A percentile compares a stretch with the other conserved stretches of the same genome.
phyloP scores from a whole-genome alignment of 1,284 basidiomycete species.

The Jaminaea rosea region DNA sequence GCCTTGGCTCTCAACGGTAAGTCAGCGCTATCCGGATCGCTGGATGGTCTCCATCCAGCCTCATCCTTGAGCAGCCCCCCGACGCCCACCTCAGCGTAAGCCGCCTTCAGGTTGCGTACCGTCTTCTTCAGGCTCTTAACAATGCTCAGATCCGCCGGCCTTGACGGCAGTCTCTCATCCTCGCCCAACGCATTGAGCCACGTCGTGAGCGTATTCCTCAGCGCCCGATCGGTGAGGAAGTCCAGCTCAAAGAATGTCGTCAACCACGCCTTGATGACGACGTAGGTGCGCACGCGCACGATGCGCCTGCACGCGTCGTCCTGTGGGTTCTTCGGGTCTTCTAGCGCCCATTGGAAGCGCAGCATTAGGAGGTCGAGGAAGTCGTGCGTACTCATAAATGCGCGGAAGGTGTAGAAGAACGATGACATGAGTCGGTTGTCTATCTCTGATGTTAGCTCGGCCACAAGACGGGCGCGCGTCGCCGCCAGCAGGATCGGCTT shows the following conservation, averaged over 20 bases:
- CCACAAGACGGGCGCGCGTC: slow-evolving; percentile 26
- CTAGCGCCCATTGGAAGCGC: slow-evolving; percentile 37
- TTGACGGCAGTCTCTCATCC: slow-evolving; percentile 12
- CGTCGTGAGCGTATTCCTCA: slow-evolving; percentile 21
- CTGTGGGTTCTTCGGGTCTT: slow-evolving; percentile 11
- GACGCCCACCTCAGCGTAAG: slow-evolving; percentile 23
- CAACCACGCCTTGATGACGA: slow-evolving; percentile 38
- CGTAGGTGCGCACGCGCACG: slow-evolving; percentile 36
- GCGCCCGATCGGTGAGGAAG: slow-evolving; percentile 26
- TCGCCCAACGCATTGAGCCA: slow-evolving; percentile 31
- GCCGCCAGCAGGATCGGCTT: too few relatives aligned
- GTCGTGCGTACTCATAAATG: slow-evolving; percentile 20
- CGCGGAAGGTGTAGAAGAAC: slow-evolving; percentile 40
- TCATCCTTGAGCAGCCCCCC: slow-evolving; percentile 17
- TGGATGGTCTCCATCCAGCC: slow-evolving; percentile 2
- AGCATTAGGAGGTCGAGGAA: slow-evolving; percentile 30
- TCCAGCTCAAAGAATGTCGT: slow-evolving; percentile 35
- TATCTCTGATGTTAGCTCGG: slow-evolving; percentile 38
- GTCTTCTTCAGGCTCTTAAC: slow-evolving; percentile 31
- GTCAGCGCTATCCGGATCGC: too few relatives aligned
- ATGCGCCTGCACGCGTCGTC: slow-evolving; percentile 33
- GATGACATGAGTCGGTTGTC: slow-evolving; percentile 28
- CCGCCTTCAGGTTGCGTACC: slow-evolving; percentile 27
- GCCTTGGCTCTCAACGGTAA: too few relatives aligned
- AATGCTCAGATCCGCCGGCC: slow-evolving; percentile 21